Evolutionary conservation across 2,329 filamentous ascomycete species (phyloP), one percentile per base, ranked within the genome.

Genomic region (Ceratocystis ficicola): DNA sequence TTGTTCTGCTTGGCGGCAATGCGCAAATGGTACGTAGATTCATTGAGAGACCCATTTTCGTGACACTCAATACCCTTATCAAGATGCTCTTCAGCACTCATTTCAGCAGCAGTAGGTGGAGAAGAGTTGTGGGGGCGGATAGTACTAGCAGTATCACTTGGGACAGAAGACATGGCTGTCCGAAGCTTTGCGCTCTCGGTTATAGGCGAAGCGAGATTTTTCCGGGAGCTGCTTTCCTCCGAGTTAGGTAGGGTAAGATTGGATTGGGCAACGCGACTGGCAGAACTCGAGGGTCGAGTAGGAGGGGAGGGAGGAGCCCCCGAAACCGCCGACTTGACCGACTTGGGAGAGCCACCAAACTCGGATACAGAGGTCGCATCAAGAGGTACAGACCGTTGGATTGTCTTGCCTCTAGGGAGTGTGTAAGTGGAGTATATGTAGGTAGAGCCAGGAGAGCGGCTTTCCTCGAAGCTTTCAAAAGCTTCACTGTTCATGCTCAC

Each of bases 21-120:
- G 44, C 94, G 88, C 57, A 99, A 81, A 73, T 99, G 94, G 73
- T 97, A 99, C 0, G 94, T 97, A 0, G 93, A 97, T 75, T 97
- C 92, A 69, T 92, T 91, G 36, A 96, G 78, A 10, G 89, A 87
- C 20, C 93, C 93, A 60, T 86, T 85, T 73, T 96, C 90, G 72
- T 99, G 94, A 68, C 90, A 87, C 68, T 90, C 86, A 66, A 99
- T 94, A 7, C 90, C 94, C 76, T 93, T 94, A 32, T 87, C 82
- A 59, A 97, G 83, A 73, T 99, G 93, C 68, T 97, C 88, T 70
- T 97, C 92, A 0, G 90, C 81, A 2, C 89, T 87, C 72, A 90
- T 85, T 41, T 91, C 88, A 1, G 84, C 82, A 52, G 83, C 79
- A 3, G 82, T 81, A 5, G 83, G 82, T 12, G 81, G 77, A 22